These are phyloP conservation scores for Rhodamnia argentea DNA, from an alignment of 345 rosid species.

Conservation along the genomic window DNA sequence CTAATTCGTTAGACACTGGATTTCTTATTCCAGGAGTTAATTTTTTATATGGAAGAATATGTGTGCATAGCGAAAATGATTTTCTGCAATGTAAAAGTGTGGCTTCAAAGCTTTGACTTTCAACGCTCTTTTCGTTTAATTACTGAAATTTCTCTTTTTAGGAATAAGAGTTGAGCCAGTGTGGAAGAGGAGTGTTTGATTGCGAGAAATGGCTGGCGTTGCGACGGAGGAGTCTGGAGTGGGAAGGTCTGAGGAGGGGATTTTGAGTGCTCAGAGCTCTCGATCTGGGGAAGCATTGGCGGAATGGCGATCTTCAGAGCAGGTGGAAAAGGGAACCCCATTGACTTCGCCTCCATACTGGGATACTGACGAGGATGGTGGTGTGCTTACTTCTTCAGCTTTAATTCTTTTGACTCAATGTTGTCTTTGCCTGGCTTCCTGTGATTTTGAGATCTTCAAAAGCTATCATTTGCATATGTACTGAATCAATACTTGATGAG, in stretches of 20 bases:
- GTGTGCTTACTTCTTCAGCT: neutral
- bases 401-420: neutral
- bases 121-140: neutral
- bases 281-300: slow-evolving; percentile 73
- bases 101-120: neutral
- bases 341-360: slow-evolving; percentile 84
- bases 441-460: neutral
- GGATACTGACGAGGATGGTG: slow-evolving; percentile 64
- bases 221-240: slow-evolving; percentile 58
- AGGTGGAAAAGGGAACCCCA: slow-evolving; percentile 81
- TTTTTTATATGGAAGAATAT: neutral
- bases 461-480: neutral
- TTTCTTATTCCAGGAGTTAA: neutral
- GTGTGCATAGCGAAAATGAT: neutral
- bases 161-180: slow-evolving; percentile 19
- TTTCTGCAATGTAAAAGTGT: neutral
- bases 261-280: slow-evolving; percentile 43
- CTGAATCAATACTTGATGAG: neutral
- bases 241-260: slow-evolving; percentile 59
- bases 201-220: slow-evolving; percentile 60
- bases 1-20: no score
- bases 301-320: slow-evolving; percentile 94
- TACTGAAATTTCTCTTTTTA: neutral
- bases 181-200: slow-evolving; percentile 22
- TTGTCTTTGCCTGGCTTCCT: neutral